Evolutionary conservation across 768 basidiomycete genomes (phyloP), one percentile per base, ranked within the genome.

Genomic region (Tylopilus plumbeoviolaceoides): DNA sequence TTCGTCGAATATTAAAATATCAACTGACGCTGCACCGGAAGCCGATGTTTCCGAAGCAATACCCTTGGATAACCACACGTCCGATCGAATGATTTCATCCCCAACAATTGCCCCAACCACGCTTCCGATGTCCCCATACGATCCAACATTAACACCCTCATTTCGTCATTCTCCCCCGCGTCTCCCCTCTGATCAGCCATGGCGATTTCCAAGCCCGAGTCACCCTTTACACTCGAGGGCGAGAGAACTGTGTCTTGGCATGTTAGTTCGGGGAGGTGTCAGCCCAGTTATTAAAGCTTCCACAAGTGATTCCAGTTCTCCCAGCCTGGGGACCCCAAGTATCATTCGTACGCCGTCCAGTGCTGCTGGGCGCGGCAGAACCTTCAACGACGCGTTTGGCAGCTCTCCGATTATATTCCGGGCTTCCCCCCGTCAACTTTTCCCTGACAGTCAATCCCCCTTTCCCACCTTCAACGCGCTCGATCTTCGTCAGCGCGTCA

Each of bases 191-290:
- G 84, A 88, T 59, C 88, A 89, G 54, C 89, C 89, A 3, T 91
- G 89, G 89, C 81, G 86, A 35, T 88, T 83, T 63, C 82, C 85
- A 8, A 90, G 87, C 60, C 87, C 87, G 11, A 87, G 84, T 51
- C 87, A 91, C 61, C 87, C 87, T 2, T 69, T 89, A 39, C 84
- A 89, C 66, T 83, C 81, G 17, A 76, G 70, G 36, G 76, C 80
- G 15, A 79, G 81, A 33, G 84, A 89, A 51, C 63, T 87, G 17
- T 84, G 84, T 28, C 71, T 91, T 41, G 78, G 80, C 50, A 80
- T 85, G 78, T 72, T 89, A 27, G 75, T 80, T 39, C 75, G 75
- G 15, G 80, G 79, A 33, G 70, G 74, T 18, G 68, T 73, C 10
- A 86, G 81, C 56, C 82, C 78, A 17, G 55, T 74, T 53, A 55